Percentiles rank a stretch among this genome's conserved stretches.
Evolutionary conservation across 352 stramenopile genomes (phyloP).

Genomic region (Pythium plurisporium): DNA sequence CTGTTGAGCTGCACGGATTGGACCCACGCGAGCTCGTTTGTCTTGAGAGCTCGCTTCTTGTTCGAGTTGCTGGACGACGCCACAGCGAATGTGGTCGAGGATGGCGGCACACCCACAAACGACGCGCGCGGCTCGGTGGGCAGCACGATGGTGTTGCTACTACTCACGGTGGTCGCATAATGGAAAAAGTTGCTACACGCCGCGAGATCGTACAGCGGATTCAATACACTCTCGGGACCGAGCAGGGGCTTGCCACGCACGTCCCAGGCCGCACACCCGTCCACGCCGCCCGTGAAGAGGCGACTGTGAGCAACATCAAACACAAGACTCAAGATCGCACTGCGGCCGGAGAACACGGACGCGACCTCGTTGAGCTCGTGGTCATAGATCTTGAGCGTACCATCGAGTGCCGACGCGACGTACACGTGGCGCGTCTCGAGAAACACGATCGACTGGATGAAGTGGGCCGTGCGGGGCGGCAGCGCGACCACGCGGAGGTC

Average conservation of each 20-base stretch:
- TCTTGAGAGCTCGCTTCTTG: slow-evolving; percentile 15
- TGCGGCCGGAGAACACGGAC: slow-evolving; percentile 40
- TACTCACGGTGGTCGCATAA: background rate
- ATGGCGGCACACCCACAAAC: background rate
- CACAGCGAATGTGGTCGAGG: background rate
- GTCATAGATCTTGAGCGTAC: slow-evolving; percentile 62
- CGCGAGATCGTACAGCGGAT: slow-evolving; percentile 58
- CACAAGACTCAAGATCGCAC: slow-evolving; percentile 46
- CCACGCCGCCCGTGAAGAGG: slow-evolving; percentile 54
- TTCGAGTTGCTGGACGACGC: background rate
- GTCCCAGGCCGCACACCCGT: slow-evolving; percentile 60
- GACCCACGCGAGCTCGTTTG: slow-evolving; percentile 32
- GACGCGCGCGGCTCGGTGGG: background rate
- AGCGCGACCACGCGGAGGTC: slow-evolving; percentile 50
- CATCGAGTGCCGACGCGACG: slow-evolving; percentile 55
- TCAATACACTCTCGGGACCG: slow-evolving; percentile 36
- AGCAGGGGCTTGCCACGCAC: slow-evolving; percentile 40
- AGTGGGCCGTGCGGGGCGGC: slow-evolving; percentile 45
- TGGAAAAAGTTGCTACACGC: slow-evolving; percentile 44
- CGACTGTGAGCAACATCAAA: slow-evolving; percentile 51
- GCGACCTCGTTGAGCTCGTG: slow-evolving; percentile 50
- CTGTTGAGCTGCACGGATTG: slow-evolving; percentile 44
- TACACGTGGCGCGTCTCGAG: slow-evolving; percentile 58
- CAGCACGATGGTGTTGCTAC: background rate
- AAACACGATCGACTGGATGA: slow-evolving; percentile 61